A percentile compares a stretch with the other conserved stretches of the same genome.
Evolutionary conservation across 768 basidiomycete genomes (phyloP).

Genomic region (Rhizopogon sp.): DNA sequence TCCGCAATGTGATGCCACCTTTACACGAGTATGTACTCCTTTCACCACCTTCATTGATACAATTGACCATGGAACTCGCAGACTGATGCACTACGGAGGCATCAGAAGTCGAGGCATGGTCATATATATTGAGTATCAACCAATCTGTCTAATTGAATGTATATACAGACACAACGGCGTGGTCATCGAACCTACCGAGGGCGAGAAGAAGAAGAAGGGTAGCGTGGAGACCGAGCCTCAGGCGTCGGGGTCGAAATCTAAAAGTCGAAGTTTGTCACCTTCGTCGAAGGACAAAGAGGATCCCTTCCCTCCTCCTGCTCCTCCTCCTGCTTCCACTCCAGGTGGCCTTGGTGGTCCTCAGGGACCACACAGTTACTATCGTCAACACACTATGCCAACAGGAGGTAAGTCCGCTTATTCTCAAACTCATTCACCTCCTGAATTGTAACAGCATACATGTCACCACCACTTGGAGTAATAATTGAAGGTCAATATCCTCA

Average conservation of each 20-base stretch:
- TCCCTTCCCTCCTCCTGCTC: slow-evolving; percentile 20
- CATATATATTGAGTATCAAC: slow-evolving; percentile 1
- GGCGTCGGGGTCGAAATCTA: slow-evolving; percentile 39
- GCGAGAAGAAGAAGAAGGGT: slow-evolving; percentile 12
- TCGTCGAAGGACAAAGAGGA: slow-evolving; percentile 33
- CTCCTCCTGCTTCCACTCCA: slow-evolving; percentile 22
- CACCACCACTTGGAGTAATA: slow-evolving; percentile 34
- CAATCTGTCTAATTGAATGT: slow-evolving; percentile 1
- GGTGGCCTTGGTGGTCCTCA: slow-evolving; percentile 25
- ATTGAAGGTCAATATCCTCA: slow-evolving; percentile 39
- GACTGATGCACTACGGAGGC: slow-evolving; percentile 79
- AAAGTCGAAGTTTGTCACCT: slow-evolving; percentile 49
- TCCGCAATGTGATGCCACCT: slow-evolving; percentile 76
- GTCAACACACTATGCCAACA: slow-evolving; percentile 52
- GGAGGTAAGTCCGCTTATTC: slow-evolving; percentile 27
- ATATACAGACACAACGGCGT: slow-evolving; percentile 55
- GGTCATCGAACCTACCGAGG: slow-evolving; percentile 47
- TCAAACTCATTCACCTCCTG: neutral
- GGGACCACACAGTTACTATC: slow-evolving; percentile 57
- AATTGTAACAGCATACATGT: slow-evolving; percentile 34
- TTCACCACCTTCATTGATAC: slow-evolving; percentile 12
- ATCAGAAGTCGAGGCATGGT: slow-evolving; percentile 71
- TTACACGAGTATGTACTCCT: slow-evolving; percentile 59
- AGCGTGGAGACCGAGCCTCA: slow-evolving; percentile 20
- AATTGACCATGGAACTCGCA: slow-evolving; percentile 18